phyloP scores from a whole-genome alignment of 2,329 filamentous ascomycete genomes.

The Xylaria sp. region DNA sequence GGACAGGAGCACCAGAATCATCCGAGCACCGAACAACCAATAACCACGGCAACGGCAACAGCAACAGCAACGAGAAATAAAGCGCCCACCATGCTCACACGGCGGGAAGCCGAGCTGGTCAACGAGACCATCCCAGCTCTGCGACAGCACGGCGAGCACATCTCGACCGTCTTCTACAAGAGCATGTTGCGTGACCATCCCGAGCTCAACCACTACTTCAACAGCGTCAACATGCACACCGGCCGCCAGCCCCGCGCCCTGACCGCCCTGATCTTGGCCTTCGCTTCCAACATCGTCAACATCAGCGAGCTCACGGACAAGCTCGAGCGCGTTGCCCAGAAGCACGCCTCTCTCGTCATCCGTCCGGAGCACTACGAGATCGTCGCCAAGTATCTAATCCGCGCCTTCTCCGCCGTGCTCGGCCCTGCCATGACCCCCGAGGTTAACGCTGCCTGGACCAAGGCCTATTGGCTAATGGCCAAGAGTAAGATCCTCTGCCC shows the following conservation, averaged over 20 bases:
- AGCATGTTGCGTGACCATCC: slow-evolving; percentile 74
- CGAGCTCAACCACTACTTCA: slow-evolving; percentile 76
- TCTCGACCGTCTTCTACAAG: slow-evolving; percentile 78
- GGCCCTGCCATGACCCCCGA: slow-evolving; percentile 73
- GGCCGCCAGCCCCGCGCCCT: slow-evolving; percentile 71
- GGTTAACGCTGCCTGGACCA: slow-evolving; percentile 73
- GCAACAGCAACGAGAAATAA: neutral
- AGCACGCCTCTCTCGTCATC: slow-evolving; percentile 78
- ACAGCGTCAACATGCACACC: slow-evolving; percentile 71
- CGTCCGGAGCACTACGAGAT: slow-evolving; percentile 75
- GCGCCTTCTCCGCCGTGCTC: slow-evolving; percentile 74
- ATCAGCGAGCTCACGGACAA: slow-evolving; percentile 65
- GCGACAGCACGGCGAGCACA: slow-evolving; percentile 72
- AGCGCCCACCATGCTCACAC: slow-evolving; percentile 53
- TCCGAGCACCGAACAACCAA: neutral
- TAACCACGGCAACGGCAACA: neutral
- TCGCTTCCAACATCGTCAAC: slow-evolving; percentile 76
- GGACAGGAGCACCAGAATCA: neutral
- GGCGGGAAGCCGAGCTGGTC: slow-evolving; percentile 71
- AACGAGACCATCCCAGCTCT: slow-evolving; percentile 77
- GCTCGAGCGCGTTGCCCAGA: slow-evolving; percentile 72
- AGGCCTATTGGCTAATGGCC: slow-evolving; percentile 79
- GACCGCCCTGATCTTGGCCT: slow-evolving; percentile 73
- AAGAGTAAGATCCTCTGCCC: slow-evolving; percentile 53
- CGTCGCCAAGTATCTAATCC: slow-evolving; percentile 75